Evolutionary conservation across 139 green algal species (phyloP).

Genomic region (Volvox reticuliferus): DNA sequence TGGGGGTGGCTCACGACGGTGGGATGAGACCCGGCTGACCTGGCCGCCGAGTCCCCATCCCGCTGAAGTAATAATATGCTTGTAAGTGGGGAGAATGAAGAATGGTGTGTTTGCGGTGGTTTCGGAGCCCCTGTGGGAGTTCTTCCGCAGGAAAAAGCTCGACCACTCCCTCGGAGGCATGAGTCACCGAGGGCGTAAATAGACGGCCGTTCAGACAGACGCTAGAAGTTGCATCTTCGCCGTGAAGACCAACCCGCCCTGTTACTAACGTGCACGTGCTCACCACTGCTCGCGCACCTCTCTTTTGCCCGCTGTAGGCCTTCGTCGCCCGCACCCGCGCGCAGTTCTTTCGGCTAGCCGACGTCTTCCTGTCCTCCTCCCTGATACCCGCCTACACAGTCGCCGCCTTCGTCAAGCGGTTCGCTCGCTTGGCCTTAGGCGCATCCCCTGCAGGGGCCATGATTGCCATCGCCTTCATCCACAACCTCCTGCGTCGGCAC

Average conservation of each 20-base stretch:
- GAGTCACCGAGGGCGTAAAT: no score
- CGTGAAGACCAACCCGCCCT: no score
- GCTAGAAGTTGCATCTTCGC: no score
- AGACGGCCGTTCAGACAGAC: no score
- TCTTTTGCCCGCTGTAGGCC: slow-evolving; percentile 9
- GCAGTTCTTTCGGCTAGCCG: slow-evolving; percentile 85
- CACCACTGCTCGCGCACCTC: not conserved
- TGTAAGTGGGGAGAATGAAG: no score
- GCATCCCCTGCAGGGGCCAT: slow-evolving; percentile 84
- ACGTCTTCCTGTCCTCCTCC: slow-evolving; percentile 91
- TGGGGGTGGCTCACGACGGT: not conserved
- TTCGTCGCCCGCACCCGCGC: slow-evolving; percentile 32
- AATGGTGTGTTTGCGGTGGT: not conserved
- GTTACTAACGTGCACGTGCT: no score
- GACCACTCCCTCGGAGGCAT: no score
- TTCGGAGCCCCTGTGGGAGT: no score
- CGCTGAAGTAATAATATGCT: no score
- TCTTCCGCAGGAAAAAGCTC: no score
- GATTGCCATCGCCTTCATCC: slow-evolving; percentile 88
- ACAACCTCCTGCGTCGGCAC: slow-evolving; percentile 97
- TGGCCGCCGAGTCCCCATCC: no score
- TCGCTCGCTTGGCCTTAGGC: slow-evolving; percentile 85
- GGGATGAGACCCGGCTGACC: not conserved
- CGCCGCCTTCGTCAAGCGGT: slow-evolving; percentile 95
- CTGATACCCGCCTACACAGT: slow-evolving; percentile 96